Conservation (phyloP, 306 rosid genomes). For the Fragaria vesca region DNA sequence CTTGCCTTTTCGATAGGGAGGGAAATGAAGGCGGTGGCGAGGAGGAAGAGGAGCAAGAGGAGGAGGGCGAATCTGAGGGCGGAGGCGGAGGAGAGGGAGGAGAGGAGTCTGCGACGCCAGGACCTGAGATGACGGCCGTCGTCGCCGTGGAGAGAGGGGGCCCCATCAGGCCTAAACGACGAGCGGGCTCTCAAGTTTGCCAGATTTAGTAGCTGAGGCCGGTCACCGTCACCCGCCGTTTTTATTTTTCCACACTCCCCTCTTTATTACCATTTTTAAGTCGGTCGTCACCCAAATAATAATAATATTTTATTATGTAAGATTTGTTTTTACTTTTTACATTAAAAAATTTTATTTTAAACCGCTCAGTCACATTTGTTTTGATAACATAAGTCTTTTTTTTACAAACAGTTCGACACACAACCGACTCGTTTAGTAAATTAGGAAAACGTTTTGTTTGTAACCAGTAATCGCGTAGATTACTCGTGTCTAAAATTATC, state of each 20-base stretch:
- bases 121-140: constrained; percentile 30
- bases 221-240: constrained; percentile 1
- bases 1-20: constrained; percentile 51
- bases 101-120: constrained; percentile 38
- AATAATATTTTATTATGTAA: too few species aligned
- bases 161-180: constrained; percentile 34
- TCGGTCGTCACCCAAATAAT: not conserved
- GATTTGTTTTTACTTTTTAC: too few species aligned
- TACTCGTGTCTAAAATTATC: too few species aligned
- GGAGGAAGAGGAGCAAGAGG: constrained; percentile 42
- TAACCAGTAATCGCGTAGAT: too few species aligned
- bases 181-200: constrained; percentile 48
- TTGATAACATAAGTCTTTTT: too few species aligned
- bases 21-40: constrained; percentile 38
- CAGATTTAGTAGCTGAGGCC: constrained; percentile 26
- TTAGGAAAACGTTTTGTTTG: too few species aligned
- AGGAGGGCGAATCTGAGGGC: constrained; percentile 33
- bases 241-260: not conserved
- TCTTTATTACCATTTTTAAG: not conserved
- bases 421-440: too few species aligned
- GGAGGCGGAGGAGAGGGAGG: constrained; percentile 35
- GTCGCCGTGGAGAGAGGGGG: constrained; percentile 22
- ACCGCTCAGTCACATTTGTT: too few species aligned
- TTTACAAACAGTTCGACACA: too few species aligned
- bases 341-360: too few species aligned